phyloP scores from a whole-genome alignment of 805 yeast species.

The Yamadazyma phyllophila region DNA sequence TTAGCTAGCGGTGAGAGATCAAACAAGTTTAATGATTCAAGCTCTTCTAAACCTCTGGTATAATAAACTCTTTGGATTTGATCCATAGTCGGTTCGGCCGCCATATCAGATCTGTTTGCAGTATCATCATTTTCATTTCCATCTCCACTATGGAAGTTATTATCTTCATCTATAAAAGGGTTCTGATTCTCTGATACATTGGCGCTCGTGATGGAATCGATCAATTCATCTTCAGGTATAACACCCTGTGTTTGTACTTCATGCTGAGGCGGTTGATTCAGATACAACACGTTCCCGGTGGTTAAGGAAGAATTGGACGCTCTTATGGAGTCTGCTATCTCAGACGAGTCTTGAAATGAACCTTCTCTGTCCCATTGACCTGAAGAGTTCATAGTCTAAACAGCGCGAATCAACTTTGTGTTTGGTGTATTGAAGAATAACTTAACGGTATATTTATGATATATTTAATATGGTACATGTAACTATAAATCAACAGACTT shows the following conservation, averaged over 20 bases:
- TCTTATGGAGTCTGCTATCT: neutral
- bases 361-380: constrained; percentile 3
- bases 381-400: constrained; percentile 1
- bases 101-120: constrained; percentile 8
- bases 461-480: constrained; percentile 3
- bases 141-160: constrained; percentile 7
- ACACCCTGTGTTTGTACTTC: constrained; percentile 26
- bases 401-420: neutral
- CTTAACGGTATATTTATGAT: neutral
- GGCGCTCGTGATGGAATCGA: constrained; percentile 27
- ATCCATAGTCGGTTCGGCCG: constrained; percentile 35
- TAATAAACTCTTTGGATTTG: constrained; percentile 41
- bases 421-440: too few species aligned
- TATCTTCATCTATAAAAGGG: constrained; percentile 14
- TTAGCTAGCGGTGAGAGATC: constrained; percentile 81
- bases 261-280: constrained; percentile 17
- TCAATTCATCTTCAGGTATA: constrained; percentile 28
- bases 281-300: neutral
- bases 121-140: constrained; percentile 6
- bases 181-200: constrained; percentile 15
- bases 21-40: constrained; percentile 57
- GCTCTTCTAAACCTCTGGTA: constrained; percentile 48
- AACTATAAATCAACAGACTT: constrained; percentile 9
- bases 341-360: constrained; percentile 8
- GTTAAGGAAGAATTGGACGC: neutral